Base-by-base conservation (phyloP, 2,329 filamentous ascomycete species). In the Aspergillus pseudonomiae region DNA sequence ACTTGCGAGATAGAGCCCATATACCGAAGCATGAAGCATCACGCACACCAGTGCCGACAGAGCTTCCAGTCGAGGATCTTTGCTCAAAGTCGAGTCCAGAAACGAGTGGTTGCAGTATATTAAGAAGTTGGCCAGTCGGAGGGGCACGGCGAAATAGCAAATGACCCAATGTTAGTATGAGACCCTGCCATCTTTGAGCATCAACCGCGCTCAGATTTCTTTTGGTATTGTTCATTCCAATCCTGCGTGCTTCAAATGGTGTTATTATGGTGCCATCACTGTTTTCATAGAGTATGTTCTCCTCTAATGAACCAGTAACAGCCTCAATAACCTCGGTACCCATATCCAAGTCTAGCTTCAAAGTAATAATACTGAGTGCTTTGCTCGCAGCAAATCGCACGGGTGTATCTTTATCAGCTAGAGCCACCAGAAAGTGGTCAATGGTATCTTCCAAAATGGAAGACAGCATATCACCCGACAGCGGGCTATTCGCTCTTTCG, bases 11-110 rank as follows among this genome's bases (percentile, higher is more conserved):
- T 9, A 98, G 77, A 1, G 94, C 91, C 95, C 95, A 99, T 28
- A 98, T 90, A 7, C 95, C 95, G 75, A 98, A 99, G 75, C 94
- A 97, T 3, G 95, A 93, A 14, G 95, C 94, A 80, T 99, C 95
- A 54, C 95, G 88, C 19, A 99, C 94, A 70, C 96, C 97, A 1
- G 92, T 90, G 2, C 95, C 95, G 12, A 94, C 84, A 3, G 92
- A 94, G 14, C 86, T 88, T n/a, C 95, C 94, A 3, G 92, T 93
- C 0, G 92, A 87, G 53, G 90, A 91, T 63, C 94, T 86, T 72
- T 97, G 93, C 77, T 99, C 94, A 73, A 98, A 99, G 0, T 89
- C 88, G 30, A 98, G 82, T 0, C 93, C 94, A 11, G 91, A 85
- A 0, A 96, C 80, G 19, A 98, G 83, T 2, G 91, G 89, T 63